These are phyloP conservation scores for Mortierella hygrophila DNA, from an alignment of 192 early-diverging fungal genomes.

Conservation along the genomic window DNA sequence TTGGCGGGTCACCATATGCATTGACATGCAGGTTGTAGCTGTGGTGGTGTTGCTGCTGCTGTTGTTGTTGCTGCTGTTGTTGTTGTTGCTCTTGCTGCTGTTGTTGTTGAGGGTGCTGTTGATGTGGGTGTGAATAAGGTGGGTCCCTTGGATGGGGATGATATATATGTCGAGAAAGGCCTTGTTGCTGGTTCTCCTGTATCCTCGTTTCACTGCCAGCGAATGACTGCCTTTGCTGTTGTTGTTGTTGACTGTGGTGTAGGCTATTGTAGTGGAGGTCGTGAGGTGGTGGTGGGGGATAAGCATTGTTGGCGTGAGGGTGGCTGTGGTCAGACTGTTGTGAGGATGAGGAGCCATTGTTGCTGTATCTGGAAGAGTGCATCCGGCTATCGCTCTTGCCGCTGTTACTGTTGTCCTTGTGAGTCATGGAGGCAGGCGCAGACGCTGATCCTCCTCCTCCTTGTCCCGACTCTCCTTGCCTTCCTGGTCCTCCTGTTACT, in stretches of 20 bases:
- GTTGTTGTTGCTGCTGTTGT: not conserved
- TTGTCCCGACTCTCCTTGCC: not conserved
- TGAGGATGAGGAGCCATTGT: not conserved
- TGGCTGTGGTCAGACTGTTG: not conserved
- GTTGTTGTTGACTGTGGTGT: not conserved
- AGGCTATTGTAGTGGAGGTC: too few species aligned
- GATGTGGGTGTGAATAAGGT: not conserved
- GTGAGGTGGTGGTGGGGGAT: too few species aligned
- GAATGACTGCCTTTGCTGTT: constrained; percentile 19
- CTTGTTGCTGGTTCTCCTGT: not conserved
- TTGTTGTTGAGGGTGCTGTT: not conserved
- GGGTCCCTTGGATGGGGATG: not conserved
- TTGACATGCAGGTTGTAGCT: not conserved
- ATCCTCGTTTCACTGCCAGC: constrained; percentile 17
- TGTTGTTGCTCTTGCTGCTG: constrained; percentile 1
- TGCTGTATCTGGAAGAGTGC: not conserved
- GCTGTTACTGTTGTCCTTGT: not conserved
- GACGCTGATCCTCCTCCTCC: not conserved
- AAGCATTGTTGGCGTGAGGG: not conserved
- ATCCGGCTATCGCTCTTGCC: not conserved
- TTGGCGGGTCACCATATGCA: not conserved
- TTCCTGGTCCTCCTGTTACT: not conserved
- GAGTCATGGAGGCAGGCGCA: not conserved
- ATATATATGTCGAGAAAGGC: not conserved
- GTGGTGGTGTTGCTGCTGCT: not conserved